Evolutionary conservation across 2,329 filamentous ascomycete species (phyloP).

Genomic region (Colletotrichum caudatum): DNA sequence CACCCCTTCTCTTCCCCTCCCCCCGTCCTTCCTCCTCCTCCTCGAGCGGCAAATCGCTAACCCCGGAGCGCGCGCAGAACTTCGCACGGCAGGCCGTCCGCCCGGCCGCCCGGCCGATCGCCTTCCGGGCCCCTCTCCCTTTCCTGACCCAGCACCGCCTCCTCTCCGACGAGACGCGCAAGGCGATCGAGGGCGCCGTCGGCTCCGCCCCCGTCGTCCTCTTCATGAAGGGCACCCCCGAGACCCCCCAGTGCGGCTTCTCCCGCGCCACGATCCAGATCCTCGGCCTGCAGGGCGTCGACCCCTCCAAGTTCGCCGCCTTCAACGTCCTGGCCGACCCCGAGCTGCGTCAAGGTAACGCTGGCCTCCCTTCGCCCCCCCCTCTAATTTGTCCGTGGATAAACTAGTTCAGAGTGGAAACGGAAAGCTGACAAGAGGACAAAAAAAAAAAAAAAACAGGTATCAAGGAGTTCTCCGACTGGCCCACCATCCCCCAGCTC

Average conservation of each 20-base stretch:
- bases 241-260: constrained; percentile 96
- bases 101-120: constrained; percentile 47
- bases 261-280: constrained; percentile 96
- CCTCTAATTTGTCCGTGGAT: no score
- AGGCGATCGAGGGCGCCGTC: constrained; percentile 92
- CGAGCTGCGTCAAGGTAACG: constrained; percentile 76
- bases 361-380: no score
- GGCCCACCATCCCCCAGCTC: constrained; percentile 97
- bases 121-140: constrained; percentile 41
- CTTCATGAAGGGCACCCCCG: constrained; percentile 99
- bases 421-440: constrained; percentile 22
- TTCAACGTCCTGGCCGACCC: constrained; percentile 97
- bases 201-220: constrained; percentile 90
- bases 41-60: background rate
- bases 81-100: constrained; percentile 54
- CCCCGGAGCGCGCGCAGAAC: constrained; percentile 47
- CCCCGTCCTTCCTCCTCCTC: no score
- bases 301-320: constrained; percentile 95
- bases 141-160: constrained; percentile 66
- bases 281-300: constrained; percentile 91
- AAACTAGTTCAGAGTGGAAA: background rate
- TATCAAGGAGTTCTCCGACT: constrained; percentile 99
- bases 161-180: constrained; percentile 82
- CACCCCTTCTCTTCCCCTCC: no score
- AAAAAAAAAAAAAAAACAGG: constrained; percentile 66